Conservation (phyloP, 2,329 filamentous ascomycete species). For the Helotiales sp. region DNA sequence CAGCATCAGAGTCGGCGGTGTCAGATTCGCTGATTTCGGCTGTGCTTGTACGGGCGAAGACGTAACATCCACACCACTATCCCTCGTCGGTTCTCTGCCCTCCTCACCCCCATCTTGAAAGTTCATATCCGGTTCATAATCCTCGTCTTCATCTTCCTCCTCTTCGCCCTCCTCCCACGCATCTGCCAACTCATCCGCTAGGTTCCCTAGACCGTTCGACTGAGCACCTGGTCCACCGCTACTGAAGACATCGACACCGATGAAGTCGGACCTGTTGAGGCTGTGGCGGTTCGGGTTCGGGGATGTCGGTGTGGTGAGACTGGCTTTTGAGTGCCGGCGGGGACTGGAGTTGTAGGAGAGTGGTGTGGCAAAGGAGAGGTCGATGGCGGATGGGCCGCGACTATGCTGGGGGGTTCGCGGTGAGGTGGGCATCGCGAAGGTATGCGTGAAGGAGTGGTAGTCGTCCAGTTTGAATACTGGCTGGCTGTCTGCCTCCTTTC, state of each 20-base stretch:
- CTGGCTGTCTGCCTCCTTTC: not conserved
- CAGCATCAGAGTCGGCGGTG: slow-evolving; percentile 26
- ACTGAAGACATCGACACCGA: slow-evolving; percentile 38
- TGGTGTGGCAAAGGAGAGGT: slow-evolving; percentile 46
- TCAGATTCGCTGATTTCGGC: slow-evolving; percentile 32
- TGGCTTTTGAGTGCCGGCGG: slow-evolving; percentile 41
- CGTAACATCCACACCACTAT: slow-evolving; percentile 45
- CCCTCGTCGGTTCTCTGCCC: slow-evolving; percentile 43
- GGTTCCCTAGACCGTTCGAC: slow-evolving; percentile 70
- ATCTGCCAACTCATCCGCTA: slow-evolving; percentile 81
- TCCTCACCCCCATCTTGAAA: slow-evolving; percentile 40
- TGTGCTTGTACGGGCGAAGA: slow-evolving; percentile 32
- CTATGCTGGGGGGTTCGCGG: slow-evolving; percentile 65
- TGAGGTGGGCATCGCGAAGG: slow-evolving; percentile 49
- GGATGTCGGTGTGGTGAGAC: slow-evolving; percentile 23
- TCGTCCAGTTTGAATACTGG: slow-evolving; percentile 13
- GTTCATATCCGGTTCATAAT: slow-evolving; percentile 52
- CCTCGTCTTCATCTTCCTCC: slow-evolving; percentile 61
- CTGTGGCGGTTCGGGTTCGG: slow-evolving; percentile 9
- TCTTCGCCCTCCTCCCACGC: slow-evolving; percentile 70
- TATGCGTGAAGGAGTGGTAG: slow-evolving; percentile 23
- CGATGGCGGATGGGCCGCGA: slow-evolving; percentile 60
- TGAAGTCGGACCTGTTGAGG: slow-evolving; percentile 36
- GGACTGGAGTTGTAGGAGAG: slow-evolving; percentile 34
- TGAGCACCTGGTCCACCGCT: slow-evolving; percentile 47